Evolutionary conservation across 106 monocot species (phyloP).

Genomic region (Dioscorea alata): DNA sequence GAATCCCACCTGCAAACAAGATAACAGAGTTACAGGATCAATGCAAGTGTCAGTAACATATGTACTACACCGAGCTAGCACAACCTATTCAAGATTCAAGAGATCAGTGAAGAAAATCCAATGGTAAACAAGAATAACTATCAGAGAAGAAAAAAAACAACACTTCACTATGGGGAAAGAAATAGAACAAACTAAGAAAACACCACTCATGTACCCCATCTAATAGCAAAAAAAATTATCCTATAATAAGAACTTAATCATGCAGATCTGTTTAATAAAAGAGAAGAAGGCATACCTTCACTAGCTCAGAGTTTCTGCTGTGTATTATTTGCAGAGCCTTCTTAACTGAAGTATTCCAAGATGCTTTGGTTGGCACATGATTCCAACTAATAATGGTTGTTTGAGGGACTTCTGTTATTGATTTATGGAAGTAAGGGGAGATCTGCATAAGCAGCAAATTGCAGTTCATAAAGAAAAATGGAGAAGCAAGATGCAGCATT

Average conservation of each 20-base stretch:
- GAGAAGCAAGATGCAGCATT: not conserved
- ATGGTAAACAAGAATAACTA: not conserved
- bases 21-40: conserved; percentile 63
- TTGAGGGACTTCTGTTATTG: conserved; percentile 26
- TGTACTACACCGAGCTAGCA: conserved; percentile 78
- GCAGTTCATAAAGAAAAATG: not conserved
- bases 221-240: too few relatives aligned
- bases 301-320: conserved; percentile 41
- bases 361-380: conserved; percentile 52
- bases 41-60: conserved; percentile 51
- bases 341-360: conserved; percentile 67
- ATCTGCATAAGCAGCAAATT: conserved; percentile 39
- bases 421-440: conserved; percentile 26
- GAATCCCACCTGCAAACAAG: conserved; percentile 54
- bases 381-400: conserved; percentile 44
- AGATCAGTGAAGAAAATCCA: not conserved
- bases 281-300: conserved; percentile 46
- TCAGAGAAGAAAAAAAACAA: not conserved
- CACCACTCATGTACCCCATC: too few relatives aligned
- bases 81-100: conserved; percentile 49
- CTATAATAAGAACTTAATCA: not conserved
- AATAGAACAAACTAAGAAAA: too few relatives aligned
- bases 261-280: not conserved
- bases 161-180: too few relatives aligned
- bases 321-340: conserved; percentile 77